Evolutionary conservation across 305 asterid species (phyloP), one percentile per base, ranked within the genome.

Genomic region (Stenogyne calaminthoides): DNA sequence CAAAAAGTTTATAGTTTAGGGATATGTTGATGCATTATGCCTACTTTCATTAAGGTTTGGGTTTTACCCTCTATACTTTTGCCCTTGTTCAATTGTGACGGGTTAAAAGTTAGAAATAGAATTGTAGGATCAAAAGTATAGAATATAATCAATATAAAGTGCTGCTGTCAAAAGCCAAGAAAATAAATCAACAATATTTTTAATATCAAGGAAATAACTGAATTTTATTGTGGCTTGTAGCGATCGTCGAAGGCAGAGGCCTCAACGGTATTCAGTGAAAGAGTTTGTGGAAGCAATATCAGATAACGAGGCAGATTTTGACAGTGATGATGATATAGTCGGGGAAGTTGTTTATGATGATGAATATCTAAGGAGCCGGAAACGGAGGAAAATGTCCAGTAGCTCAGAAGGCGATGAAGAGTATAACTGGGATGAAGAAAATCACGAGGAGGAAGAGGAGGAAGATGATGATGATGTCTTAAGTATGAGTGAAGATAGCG

Each of bases 271-370:
- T 79, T 89, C 97, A 9, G 88, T 81, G 70, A 77, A 72, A 57
- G 97, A 92, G 64, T 92, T 85, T 57, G 88, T 88, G 63, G 99
- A 92, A 71, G 97, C 82, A 47, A 81, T 85, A 76, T 90, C 97
- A 27, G 97, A 95, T 67, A 79, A 83, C 27, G 99, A 92, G 11
- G 88, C 88, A 67, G 98, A 88, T 58, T 83, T 85, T 57, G 96
- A 92, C 58, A 93, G 97, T 70, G 99, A 95, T 75, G 97, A 95
- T 71, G 99, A 95, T 69, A 93, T 95, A 59, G 96, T 91, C 42
- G 99, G 99, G 65, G 99, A 95, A 84, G 99, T 87, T 42, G 89
- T 95, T 12, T 95, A 95, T 73, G 97, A 95, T 73, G 99, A 95
- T 25, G 99, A 89, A 67, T 93, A 95, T 78, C 78, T 91, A 12